Conservation (phyloP, 257 asterid genomes). For the Leptodermis oblonga region DNA sequence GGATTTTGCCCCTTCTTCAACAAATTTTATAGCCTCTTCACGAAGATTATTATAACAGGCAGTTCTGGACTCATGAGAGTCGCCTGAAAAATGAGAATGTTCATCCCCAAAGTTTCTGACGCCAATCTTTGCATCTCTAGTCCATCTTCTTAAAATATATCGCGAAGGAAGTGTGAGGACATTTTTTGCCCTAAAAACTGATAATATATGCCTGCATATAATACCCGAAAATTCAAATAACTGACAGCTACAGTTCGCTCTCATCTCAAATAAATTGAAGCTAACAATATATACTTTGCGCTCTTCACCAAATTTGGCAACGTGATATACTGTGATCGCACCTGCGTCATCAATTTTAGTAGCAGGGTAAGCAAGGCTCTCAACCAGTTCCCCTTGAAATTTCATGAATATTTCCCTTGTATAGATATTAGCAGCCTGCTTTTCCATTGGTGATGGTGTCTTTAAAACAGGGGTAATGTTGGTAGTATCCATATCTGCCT, state of each 20-base stretch:
- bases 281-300: slow-evolving; percentile 58
- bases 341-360: slow-evolving; percentile 54
- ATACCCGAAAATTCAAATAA: slow-evolving; percentile 78
- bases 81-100: slow-evolving; percentile 29
- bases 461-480: slow-evolving; percentile 48
- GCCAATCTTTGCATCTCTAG: slow-evolving; percentile 61
- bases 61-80: slow-evolving; percentile 43
- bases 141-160: slow-evolving; percentile 85
- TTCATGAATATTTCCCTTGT: slow-evolving; percentile 69
- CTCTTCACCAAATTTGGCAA: slow-evolving; percentile 85
- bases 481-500: slow-evolving; percentile 64
- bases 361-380: slow-evolving; percentile 81
- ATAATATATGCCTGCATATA: slow-evolving; percentile 69
- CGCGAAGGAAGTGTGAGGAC: slow-evolving; percentile 68
- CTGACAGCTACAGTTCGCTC: slow-evolving; percentile 75
- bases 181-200: slow-evolving; percentile 77
- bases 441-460: slow-evolving; percentile 94
- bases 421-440: slow-evolving; percentile 77
- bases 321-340: slow-evolving; percentile 42
- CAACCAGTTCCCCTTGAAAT: slow-evolving; percentile 81
- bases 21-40: slow-evolving; percentile 74
- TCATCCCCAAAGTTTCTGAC: slow-evolving; percentile 32
- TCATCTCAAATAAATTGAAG: slow-evolving; percentile 53
- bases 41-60: slow-evolving; percentile 53
- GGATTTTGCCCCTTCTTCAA: slow-evolving; percentile 91